Evolutionary conservation across 768 basidiomycete species (phyloP).

Genomic region (Dentipellis fragilis): DNA sequence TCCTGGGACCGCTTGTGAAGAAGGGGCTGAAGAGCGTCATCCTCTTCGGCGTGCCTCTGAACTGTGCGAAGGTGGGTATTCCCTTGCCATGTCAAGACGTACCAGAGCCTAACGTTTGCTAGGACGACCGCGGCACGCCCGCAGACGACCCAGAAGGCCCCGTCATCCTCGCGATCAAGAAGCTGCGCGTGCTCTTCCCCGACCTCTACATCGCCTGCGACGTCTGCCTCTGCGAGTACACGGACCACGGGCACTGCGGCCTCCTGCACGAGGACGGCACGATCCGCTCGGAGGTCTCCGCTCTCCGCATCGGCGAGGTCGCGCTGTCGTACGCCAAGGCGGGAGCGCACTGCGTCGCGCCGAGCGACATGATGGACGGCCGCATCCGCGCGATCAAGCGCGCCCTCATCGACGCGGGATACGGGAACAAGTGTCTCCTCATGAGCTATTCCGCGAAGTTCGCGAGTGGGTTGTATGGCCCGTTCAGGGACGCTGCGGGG

Average conservation of each 20-base stretch:
- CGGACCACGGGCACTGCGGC: constrained; percentile 96
- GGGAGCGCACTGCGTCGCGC: constrained; percentile 97
- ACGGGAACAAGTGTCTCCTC: constrained; percentile 80
- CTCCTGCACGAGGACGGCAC: constrained; percentile 62
- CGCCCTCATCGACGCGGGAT: constrained; percentile 70
- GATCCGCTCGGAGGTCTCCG: constrained; percentile 70
- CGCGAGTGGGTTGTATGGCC: constrained; percentile 89
- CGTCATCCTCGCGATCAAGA: constrained; percentile 86
- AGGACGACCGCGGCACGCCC: constrained; percentile 79
- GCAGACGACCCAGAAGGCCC: constrained; percentile 89
- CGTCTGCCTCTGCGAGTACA: constrained; percentile 99
- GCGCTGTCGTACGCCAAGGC: constrained; percentile 87
- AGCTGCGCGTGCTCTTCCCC: constrained; percentile 70
- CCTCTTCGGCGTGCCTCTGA: constrained; percentile 85
- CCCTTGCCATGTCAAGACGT: neutral
- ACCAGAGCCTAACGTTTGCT: neutral
- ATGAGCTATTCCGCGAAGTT: constrained; percentile 99
- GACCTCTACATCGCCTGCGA: constrained; percentile 84
- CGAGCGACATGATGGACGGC: constrained; percentile 99
- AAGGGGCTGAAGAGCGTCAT: constrained; percentile 91
- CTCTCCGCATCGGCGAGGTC: constrained; percentile 84
- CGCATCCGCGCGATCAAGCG: constrained; percentile 85
- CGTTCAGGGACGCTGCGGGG: constrained; percentile 98
- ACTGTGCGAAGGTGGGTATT: constrained; percentile 56
- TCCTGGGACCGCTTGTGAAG: constrained; percentile 77